Evolutionary conservation across 2,329 filamentous ascomycete species (phyloP).

Genomic region (Teratosphaeria destructans): DNA sequence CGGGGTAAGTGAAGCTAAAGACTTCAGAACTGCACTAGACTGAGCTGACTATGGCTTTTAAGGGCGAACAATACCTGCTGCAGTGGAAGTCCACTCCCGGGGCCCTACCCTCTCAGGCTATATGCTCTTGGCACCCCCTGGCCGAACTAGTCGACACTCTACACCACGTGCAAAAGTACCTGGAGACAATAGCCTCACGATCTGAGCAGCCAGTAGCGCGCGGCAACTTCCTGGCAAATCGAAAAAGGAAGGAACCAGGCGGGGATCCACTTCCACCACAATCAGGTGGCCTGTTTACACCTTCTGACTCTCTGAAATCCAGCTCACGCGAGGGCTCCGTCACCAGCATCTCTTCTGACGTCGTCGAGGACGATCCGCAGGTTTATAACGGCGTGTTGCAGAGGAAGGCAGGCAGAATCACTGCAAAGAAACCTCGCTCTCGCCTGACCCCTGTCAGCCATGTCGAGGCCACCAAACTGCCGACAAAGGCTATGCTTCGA

Average conservation of each 20-base stretch:
- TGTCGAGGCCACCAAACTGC: slow-evolving; percentile 25
- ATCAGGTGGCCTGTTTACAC: neutral
- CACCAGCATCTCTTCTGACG: slow-evolving; percentile 3
- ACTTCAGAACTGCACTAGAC: neutral
- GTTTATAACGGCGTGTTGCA: slow-evolving; percentile 34
- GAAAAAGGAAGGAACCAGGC: slow-evolving; percentile 7
- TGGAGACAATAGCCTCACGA: slow-evolving; percentile 17
- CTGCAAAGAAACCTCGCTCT: slow-evolving; percentile 21
- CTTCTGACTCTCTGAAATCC: neutral
- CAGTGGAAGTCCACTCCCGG: slow-evolving; percentile 25
- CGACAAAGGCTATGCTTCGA: slow-evolving; percentile 27
- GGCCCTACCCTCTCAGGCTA: slow-evolving; percentile 10
- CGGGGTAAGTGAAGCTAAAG: slow-evolving; percentile 13
- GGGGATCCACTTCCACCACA: slow-evolving; percentile 1
- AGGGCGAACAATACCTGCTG: slow-evolving; percentile 35
- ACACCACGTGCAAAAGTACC: slow-evolving; percentile 33
- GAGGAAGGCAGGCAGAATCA: slow-evolving; percentile 26
- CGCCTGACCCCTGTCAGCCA: slow-evolving; percentile 9
- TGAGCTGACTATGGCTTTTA: neutral
- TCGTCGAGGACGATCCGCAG: neutral
- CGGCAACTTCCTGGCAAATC: neutral
- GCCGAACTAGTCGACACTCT: slow-evolving; percentile 30
- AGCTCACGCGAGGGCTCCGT: slow-evolving; percentile 4
- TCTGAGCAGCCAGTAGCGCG: neutral
- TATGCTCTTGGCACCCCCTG: slow-evolving; percentile 35